phyloP scores from a whole-genome alignment of 78 protist species.

The Ministeria vibrans region DNA sequence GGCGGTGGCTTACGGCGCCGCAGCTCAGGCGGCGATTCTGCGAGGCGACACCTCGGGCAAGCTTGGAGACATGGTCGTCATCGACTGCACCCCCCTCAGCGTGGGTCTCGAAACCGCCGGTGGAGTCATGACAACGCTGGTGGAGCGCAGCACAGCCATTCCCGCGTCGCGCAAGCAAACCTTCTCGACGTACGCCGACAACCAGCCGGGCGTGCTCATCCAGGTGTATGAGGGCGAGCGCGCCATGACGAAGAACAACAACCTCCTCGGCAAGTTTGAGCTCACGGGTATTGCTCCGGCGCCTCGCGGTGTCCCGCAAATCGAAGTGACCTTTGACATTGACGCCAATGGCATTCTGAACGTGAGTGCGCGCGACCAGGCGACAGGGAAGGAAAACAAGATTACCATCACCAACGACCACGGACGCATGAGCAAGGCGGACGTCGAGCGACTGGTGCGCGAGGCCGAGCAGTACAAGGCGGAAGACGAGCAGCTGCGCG shows the following conservation, averaged over 20 bases:
- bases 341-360: conserved; percentile 93
- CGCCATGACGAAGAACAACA: conserved; percentile 81
- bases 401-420: conserved; percentile 94
- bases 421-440: conserved; percentile 83
- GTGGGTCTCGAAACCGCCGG: conserved; percentile 99
- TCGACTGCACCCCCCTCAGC: conserved; percentile 97
- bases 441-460: conserved; percentile 91
- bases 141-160: conserved; percentile 95
- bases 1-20: conserved; percentile 99
- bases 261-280: conserved; percentile 91
- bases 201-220: conserved; percentile 87
- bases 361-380: conserved; percentile 90
- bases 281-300: conserved; percentile 94
- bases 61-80: conserved; percentile 68
- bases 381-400: conserved; percentile 70
- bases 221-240: conserved; percentile 95
- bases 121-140: conserved; percentile 95
- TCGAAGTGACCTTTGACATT: conserved; percentile 94
- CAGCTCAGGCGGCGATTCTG: conserved; percentile 97
- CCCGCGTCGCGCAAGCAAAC: conserved; percentile 93
- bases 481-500: conserved; percentile 66
- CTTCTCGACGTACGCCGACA: conserved; percentile 94
- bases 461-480: conserved; percentile 86
- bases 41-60: conserved; percentile 45
- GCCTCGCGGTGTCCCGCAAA: conserved; percentile 95